Percentiles rank a stretch among this genome's conserved stretches.
Evolutionary conservation across 805 yeast genomes (phyloP).

Genomic region (Nakazawaea anatomiae): DNA sequence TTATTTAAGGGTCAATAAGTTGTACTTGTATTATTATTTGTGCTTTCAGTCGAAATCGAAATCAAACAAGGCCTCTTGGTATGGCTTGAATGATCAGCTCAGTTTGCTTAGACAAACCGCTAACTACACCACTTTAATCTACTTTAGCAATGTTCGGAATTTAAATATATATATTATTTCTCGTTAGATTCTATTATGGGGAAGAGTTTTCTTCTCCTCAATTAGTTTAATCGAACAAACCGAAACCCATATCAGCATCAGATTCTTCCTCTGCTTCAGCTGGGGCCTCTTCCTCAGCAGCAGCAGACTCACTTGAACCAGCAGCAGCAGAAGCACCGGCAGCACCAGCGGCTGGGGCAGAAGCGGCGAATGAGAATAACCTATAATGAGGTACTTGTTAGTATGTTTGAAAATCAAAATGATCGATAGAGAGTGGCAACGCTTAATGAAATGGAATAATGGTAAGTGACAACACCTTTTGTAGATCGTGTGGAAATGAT

Average conservation of each 20-base stretch:
- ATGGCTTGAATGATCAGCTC: too few relatives aligned
- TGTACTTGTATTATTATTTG: too few relatives aligned
- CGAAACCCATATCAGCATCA: constrained; percentile 91
- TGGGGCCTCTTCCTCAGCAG: constrained; percentile 55
- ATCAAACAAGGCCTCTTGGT: too few relatives aligned
- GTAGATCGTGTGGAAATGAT: too few relatives aligned
- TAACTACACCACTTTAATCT: too few relatives aligned
- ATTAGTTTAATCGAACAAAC: constrained; percentile 73
- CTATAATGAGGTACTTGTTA: constrained; percentile 4
- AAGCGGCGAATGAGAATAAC: constrained; percentile 53
- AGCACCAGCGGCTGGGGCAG: constrained; percentile 63
- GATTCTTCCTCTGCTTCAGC: constrained; percentile 50
- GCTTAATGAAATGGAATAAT: too few relatives aligned
- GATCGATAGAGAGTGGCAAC: too few relatives aligned
- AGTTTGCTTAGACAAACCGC: too few relatives aligned
- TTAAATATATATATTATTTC: too few relatives aligned
- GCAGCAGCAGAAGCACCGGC: constrained; percentile 60
- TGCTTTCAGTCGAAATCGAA: too few relatives aligned
- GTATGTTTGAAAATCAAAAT: not conserved
- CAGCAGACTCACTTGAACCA: constrained; percentile 59
- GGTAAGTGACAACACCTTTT: too few relatives aligned
- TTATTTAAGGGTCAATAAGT: too few relatives aligned
- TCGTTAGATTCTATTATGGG: not conserved
- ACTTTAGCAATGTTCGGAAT: not conserved
- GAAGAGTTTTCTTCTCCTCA: not conserved